These are phyloP conservation scores for Zygotorulaspora chibaensis DNA, from an alignment of 805 yeast species.

Conservation along the genomic window DNA sequence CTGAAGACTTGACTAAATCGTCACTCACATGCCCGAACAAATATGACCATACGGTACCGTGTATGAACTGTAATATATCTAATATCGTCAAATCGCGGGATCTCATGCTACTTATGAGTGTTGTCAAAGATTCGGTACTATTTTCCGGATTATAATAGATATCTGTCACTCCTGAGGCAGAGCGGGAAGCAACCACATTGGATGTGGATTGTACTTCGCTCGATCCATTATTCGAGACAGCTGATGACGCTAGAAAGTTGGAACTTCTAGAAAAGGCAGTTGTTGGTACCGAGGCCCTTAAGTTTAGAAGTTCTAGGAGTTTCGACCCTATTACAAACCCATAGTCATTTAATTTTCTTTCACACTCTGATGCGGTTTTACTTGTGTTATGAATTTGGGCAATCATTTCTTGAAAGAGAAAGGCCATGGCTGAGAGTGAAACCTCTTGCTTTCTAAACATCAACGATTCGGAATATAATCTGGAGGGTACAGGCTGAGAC, in stretches of 20 bases:
- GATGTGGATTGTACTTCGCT: constrained; percentile 6
- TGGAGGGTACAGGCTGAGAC: constrained; percentile 17
- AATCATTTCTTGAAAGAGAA: constrained; percentile 67
- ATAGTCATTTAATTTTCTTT: constrained; percentile 55
- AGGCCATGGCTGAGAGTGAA: constrained; percentile 62
- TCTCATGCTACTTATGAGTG: constrained; percentile 25
- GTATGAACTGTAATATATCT: constrained; percentile 68
- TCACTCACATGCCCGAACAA: constrained; percentile 75
- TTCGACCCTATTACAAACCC: constrained; percentile 77
- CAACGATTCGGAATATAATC: constrained; percentile 27
- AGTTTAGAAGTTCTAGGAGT: constrained; percentile 53
- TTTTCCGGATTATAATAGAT: constrained; percentile 8
- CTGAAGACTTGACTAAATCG: constrained; percentile 69
- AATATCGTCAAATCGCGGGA: constrained; percentile 60
- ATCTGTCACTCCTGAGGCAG: constrained; percentile 6
- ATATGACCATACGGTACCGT: constrained; percentile 67
- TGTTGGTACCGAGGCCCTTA: constrained; percentile 29
- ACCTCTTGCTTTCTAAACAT: constrained; percentile 43
- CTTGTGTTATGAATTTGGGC: constrained; percentile 57
- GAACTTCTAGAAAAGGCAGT: constrained; percentile 18
- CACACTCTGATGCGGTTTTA: constrained; percentile 61
- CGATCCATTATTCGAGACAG: constrained; percentile 1
- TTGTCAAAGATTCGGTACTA: constrained; percentile 21
- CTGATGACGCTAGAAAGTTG: constrained; percentile 9
- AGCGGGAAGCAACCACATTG: background rate